These are phyloP conservation scores for Geopyxis carbonaria DNA, from an alignment of 495 filamentous ascomycete species.

Conservation along the genomic window DNA sequence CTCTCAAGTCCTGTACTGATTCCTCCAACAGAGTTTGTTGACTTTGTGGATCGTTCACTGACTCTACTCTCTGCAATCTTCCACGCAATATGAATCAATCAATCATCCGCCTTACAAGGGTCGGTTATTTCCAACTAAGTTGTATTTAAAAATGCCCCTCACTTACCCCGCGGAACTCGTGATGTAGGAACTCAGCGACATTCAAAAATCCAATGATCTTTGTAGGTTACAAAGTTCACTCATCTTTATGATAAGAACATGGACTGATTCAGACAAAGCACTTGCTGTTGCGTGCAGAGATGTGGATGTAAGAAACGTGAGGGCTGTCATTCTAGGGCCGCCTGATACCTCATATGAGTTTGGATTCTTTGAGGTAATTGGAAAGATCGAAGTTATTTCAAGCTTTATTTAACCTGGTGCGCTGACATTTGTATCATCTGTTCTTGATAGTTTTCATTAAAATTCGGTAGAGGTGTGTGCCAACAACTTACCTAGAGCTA, in stretches of 20 bases:
- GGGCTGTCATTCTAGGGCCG: constrained; percentile 77
- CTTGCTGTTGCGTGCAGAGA: constrained; percentile 75
- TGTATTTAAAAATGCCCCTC: constrained; percentile 9
- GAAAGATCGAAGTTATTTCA: neutral
- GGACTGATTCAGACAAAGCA: constrained; percentile 33
- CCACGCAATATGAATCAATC: constrained; percentile 60
- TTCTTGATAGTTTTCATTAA: constrained; percentile 40
- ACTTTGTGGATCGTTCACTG: no score
- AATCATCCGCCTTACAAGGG: constrained; percentile 70
- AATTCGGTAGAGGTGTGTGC: constrained; percentile 44
- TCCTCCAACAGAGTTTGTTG: no score
- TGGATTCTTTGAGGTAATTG: constrained; percentile 77
- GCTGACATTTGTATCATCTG: constrained; percentile 5
- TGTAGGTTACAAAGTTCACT: constrained; percentile 37
- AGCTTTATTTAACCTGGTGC: neutral
- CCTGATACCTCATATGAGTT: constrained; percentile 94
- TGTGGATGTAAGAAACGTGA: constrained; percentile 71
- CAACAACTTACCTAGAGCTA: constrained; percentile 9
- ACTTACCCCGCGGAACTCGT: constrained; percentile 15
- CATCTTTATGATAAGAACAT: neutral
- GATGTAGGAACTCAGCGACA: constrained; percentile 59
- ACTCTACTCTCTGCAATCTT: no score
- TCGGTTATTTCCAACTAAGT: constrained; percentile 27
- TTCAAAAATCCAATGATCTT: constrained; percentile 63
- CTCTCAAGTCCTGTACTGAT: no score